Conservation (phyloP, 2,329 filamentous ascomycete species). For the Paecilomyces variotii region DNA sequence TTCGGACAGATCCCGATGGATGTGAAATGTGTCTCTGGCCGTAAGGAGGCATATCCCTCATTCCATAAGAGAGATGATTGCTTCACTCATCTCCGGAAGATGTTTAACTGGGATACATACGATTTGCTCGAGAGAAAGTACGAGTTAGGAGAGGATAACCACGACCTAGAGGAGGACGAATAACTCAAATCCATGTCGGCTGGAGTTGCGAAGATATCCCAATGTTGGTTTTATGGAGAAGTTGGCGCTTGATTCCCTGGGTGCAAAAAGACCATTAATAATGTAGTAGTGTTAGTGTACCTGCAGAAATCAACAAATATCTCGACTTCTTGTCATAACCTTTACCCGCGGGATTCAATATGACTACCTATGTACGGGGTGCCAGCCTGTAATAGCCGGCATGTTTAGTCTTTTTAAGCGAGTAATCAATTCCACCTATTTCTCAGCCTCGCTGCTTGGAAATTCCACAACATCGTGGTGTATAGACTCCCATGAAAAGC, state of each 20-base stretch:
- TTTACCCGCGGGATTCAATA: neutral
- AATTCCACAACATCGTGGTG: too few relatives aligned
- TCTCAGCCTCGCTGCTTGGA: too few relatives aligned
- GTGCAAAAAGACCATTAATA: conserved; percentile 3
- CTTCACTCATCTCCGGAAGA: neutral
- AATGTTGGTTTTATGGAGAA: too few relatives aligned
- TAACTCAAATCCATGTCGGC: too few relatives aligned
- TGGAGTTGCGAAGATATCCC: too few relatives aligned
- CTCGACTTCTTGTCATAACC: neutral
- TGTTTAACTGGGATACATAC: neutral
- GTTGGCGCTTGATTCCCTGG: neutral
- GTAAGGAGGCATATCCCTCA: conserved; percentile 3
- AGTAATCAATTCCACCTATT: too few relatives aligned
- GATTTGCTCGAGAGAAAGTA: neutral
- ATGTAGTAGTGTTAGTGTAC: neutral
- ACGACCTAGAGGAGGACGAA: too few relatives aligned
- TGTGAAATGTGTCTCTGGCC: neutral
- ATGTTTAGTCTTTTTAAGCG: too few relatives aligned
- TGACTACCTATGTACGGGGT: too few relatives aligned
- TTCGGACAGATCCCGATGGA: neutral
- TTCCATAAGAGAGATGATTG: conserved; percentile 1
- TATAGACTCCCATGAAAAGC: too few relatives aligned
- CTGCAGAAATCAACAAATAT: neutral
- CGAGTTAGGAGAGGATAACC: too few relatives aligned
- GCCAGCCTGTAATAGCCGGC: too few relatives aligned